Evolutionary conservation across 2,329 filamentous ascomycete species (phyloP).

Genomic region (Exophiala sp.): DNA sequence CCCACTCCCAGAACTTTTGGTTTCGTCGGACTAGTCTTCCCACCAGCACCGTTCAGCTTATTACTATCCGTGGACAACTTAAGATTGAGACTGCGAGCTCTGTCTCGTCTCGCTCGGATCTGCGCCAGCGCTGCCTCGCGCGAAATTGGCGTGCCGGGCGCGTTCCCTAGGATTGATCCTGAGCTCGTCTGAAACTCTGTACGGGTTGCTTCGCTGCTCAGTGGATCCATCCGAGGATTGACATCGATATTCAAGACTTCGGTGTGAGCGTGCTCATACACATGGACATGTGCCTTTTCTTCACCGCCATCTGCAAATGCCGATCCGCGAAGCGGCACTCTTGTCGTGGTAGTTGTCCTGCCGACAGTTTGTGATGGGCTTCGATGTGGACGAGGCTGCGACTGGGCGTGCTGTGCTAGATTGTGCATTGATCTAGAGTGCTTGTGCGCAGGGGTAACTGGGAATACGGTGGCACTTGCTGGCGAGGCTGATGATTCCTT

Average conservation of each 20-base stretch:
- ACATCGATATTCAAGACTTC: conserved; percentile 29
- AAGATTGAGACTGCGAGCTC: conserved; percentile 41
- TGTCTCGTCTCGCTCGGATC: conserved; percentile 46
- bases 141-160: conserved; percentile 44
- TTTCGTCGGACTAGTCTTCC: conserved; percentile 14
- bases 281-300: not conserved
- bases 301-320: conserved; percentile 20
- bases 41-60: not conserved
- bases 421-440: conserved; percentile 19
- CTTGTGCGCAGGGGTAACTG: conserved; percentile 25
- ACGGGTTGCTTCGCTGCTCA: conserved; percentile 7
- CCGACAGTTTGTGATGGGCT: conserved; percentile 4
- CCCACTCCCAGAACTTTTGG: not conserved
- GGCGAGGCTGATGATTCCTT: conserved; percentile 24
- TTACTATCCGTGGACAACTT: conserved; percentile 12
- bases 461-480: conserved; percentile 24
- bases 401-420: conserved; percentile 8
- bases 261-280: conserved; percentile 34
- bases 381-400: conserved; percentile 4
- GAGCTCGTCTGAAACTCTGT: conserved; percentile 1
- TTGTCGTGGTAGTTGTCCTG: conserved; percentile 24
- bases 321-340: conserved; percentile 23
- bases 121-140: conserved; percentile 49
- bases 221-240: not conserved
- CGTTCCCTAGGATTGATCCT: conserved; percentile 25